Conservation (phyloP, 306 rosid genomes). For the Alnus rubra region DNA sequence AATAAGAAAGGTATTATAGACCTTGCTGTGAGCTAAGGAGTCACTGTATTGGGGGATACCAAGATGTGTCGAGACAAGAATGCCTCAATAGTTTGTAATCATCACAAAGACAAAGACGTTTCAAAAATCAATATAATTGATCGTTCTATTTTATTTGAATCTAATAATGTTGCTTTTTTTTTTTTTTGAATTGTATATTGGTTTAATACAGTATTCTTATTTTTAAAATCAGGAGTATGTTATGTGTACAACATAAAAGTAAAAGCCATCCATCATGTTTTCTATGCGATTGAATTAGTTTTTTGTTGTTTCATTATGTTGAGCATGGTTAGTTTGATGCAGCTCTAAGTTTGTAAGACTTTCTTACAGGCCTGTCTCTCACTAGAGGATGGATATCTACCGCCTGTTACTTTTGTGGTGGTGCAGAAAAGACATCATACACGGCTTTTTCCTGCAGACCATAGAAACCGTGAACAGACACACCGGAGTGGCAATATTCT, state of each 20-base stretch:
- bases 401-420: conserved; percentile 66
- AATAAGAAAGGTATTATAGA: conserved; percentile 58
- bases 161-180: not conserved
- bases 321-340: not conserved
- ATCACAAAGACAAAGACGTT: not conserved
- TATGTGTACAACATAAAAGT: no score
- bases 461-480: not conserved
- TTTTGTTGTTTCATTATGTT: not conserved
- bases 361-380: conserved; percentile 66
- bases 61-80: not conserved
- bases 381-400: conserved; percentile 44
- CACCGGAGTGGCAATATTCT: conserved; percentile 75
- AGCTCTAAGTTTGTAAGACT: not conserved
- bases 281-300: not conserved
- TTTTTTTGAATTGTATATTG: not conserved
- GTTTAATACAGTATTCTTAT: not conserved
- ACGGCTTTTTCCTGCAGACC: conserved; percentile 50
- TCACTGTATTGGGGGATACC: not conserved
- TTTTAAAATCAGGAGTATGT: no score
- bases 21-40: not conserved
- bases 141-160: not conserved
- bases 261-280: not conserved
- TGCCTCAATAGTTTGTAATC: not conserved
- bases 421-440: conserved; percentile 85
- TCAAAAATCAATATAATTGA: not conserved